Percentiles rank a stretch among this genome's conserved stretches.
phyloP scores from a whole-genome alignment of 306 rosid genomes.

The Hippophae gyantsensis region DNA sequence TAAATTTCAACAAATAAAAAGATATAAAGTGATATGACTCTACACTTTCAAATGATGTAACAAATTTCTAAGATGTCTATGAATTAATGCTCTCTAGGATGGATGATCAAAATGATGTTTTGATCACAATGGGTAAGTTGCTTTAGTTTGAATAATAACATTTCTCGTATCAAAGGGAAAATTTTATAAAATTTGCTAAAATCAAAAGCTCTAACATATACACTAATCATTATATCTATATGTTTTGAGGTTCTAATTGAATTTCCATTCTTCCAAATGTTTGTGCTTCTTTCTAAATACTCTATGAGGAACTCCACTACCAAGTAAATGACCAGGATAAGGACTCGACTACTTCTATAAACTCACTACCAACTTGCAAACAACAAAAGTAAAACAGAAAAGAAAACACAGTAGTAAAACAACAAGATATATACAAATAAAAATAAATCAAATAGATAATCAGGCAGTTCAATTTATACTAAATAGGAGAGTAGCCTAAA shows the following conservation, averaged over 20 bases:
- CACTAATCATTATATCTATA: conserved; percentile 30
- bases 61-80: conserved; percentile 22
- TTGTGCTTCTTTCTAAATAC: conserved; percentile 27
- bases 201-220: conserved; percentile 12
- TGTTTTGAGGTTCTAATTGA: conserved; percentile 75
- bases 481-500: no score
- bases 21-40: neutral
- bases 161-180: neutral
- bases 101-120: neutral
- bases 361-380: no score
- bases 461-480: no score
- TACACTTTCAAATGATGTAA: conserved; percentile 16
- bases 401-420: no score
- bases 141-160: conserved; percentile 5
- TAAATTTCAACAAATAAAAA: conserved; percentile 2
- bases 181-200: conserved; percentile 19
- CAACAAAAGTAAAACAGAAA: no score
- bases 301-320: no score
- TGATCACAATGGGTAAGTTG: neutral
- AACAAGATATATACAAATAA: no score
- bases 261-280: conserved; percentile 64
- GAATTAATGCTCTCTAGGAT: conserved; percentile 12
- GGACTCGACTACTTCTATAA: no score
- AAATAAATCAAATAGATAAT: no score
- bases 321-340: no score